These are phyloP conservation scores for Vickermania spadyakhi DNA, from an alignment of 208 protist species.

Conservation along the genomic window DNA sequence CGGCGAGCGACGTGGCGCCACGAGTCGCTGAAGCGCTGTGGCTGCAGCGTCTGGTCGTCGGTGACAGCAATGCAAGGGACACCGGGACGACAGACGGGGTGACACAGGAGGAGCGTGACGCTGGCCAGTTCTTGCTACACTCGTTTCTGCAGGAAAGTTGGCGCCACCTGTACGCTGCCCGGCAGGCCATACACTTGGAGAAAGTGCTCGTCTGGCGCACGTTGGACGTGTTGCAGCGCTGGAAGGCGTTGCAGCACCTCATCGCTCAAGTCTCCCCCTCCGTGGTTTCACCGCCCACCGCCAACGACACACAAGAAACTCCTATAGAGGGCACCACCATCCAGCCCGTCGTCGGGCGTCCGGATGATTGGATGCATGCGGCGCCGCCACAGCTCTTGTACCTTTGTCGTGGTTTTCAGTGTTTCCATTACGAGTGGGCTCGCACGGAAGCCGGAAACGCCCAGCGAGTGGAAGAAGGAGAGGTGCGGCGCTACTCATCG, in stretches of 20 bases:
- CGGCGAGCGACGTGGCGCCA: neutral
- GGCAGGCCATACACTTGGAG: neutral
- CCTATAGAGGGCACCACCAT: no score
- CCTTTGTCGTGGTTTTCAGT: neutral
- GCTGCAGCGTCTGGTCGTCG: neutral
- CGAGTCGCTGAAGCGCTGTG: neutral
- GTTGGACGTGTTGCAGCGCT: neutral
- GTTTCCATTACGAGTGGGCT: neutral
- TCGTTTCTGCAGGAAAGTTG: neutral
- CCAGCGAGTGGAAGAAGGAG: no score
- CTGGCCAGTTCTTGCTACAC: neutral
- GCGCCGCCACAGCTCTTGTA: no score
- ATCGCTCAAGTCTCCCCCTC: neutral
- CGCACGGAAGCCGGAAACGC: neutral
- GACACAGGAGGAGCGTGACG: neutral
- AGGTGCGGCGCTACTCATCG: no score
- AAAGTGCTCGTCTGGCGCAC: neutral
- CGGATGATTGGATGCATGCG: no score
- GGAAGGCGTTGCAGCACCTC: neutral
- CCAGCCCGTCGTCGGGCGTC: no score
- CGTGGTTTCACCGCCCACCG: neutral
- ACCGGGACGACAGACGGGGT: neutral
- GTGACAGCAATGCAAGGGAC: no score
- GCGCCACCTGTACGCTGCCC: neutral
- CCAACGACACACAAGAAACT: no score